These are phyloP conservation scores for Neofusicoccum laricinum DNA, from an alignment of 2,329 filamentous ascomycete genomes.

Conservation along the genomic window DNA sequence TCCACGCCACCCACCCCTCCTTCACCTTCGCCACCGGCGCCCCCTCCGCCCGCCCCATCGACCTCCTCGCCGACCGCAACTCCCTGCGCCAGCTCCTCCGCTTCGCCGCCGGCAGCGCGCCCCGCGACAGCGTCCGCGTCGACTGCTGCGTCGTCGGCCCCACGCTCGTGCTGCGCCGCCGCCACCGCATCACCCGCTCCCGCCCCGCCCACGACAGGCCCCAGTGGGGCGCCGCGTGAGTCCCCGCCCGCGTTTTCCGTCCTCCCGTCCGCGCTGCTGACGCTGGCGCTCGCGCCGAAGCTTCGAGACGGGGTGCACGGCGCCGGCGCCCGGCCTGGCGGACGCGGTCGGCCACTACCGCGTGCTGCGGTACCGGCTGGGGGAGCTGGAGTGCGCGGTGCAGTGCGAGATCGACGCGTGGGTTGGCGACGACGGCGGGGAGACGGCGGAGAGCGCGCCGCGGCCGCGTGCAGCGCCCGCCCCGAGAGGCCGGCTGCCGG, in stretches of 20 bases:
- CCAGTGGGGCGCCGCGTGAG: too few species aligned
- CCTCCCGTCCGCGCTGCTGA: too few species aligned
- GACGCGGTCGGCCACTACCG: constrained; percentile 22
- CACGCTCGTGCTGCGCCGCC: constrained; percentile 34
- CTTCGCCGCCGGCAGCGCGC: constrained; percentile 26
- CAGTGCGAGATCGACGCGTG: constrained; percentile 31
- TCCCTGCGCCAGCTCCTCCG: constrained; percentile 28
- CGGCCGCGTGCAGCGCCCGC: too few species aligned
- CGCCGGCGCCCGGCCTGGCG: not conserved
- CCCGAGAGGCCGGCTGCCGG: too few species aligned
- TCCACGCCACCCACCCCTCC: not conserved
- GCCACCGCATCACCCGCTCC: constrained; percentile 22
- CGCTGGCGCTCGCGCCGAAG: constrained; percentile 31
- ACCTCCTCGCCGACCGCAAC: constrained; percentile 31
- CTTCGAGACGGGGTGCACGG: constrained; percentile 22
- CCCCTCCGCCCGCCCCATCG: too few species aligned
- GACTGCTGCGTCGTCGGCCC: constrained; percentile 31
- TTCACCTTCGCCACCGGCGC: constrained; percentile 23
- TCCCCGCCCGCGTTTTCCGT: too few species aligned
- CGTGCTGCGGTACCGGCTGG: constrained; percentile 25
- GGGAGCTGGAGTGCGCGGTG: constrained; percentile 25
- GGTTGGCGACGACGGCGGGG: too few species aligned
- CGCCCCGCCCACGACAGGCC: constrained; percentile 12
- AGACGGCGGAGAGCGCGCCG: too few species aligned
- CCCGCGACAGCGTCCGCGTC: constrained; percentile 28